Evolutionary conservation across 2,329 filamentous ascomycete species (phyloP), one percentile per base, ranked within the genome.

Genomic region (Calonectria fujianensis): DNA sequence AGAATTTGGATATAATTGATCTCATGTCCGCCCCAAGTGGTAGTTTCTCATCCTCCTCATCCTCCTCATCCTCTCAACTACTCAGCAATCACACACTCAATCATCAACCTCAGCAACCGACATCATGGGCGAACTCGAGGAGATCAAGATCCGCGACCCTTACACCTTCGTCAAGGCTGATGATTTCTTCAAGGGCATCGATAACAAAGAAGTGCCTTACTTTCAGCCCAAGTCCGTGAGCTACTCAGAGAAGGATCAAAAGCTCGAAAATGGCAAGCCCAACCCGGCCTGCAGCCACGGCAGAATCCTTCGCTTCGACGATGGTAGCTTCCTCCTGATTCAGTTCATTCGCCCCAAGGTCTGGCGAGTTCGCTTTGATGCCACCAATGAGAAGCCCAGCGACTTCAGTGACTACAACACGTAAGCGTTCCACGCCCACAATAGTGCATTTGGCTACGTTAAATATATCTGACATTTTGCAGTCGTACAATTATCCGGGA

Each of bases 311-410:
- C 52, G 52, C 18, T 59, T 59, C 31, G n/a, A 59, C 13, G 29
- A 59, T 14, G 52, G 6, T 14, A 7, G 9, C 52, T 37, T 59
- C 1, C 31, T 59, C 1, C 18, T 59, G 52, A 59, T 59, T 11
- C 52, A 59, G 20, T 59, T 59, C 52, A n/a, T 59, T 20, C 52
- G 52, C 4, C 52, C 52, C 31, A 59, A 59, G 52, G 52, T 59
- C 31, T 59, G 52, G 52, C 32, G 27, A 18, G 52, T 59, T 13
- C 52, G 52, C 3, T 59, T 59, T 24, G 52, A 59, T 5, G 31
- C 52, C 11, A 4, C 18, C 14, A 59, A 59, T 20, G 18, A 37
- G 52, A 59, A 59, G 31, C 31, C 31, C 5, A 35, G 29, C 16
- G 31, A 59, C 37, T 59, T 59, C 18, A 59, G 31, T 1, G n/a